Base-by-base conservation (phyloP, 768 basidiomycete species). In the Rubroboletus satanas region DNA sequence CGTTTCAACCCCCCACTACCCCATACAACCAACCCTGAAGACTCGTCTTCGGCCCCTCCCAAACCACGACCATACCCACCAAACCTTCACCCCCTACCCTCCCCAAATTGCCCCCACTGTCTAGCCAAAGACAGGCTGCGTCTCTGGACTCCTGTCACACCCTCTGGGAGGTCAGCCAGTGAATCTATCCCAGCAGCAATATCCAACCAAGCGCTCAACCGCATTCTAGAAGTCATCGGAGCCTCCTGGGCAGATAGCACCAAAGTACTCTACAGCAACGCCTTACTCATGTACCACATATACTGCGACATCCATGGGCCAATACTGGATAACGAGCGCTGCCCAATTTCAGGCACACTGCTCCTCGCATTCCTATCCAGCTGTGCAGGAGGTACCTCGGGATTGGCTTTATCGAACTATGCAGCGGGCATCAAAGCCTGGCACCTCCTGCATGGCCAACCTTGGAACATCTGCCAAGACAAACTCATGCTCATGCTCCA, bases 71-170 rank as follows among this genome's bases (percentile, higher is more conserved):
- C 21, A 2, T 51, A 51, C 2, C 32, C 7, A 23, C 17, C 31
- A 2, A 14, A 17, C 7, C 31, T 43, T 0, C 0, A 2, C 7
- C 33, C 47, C 0, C 3, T n/a, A 0, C 41, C 37, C 0, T 44
- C 28, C 0, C 14, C 2, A 0, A 2, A 32, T 4, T 3, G 18
- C 0, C 31, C 45, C 0, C 52, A 54, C 23, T 48, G 23, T 2
- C 45, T 26, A 0, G 17, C 38, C 10, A 47, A 26, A 9, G 52
- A 48, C 26, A 32, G 38, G 2, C n/a, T 54, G 0, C 2, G 1
- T 0, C 10, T 48, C 0, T 49, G 50, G 26, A 10, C 5, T 2
- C 41, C n/a, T 5, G 7, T 8, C 17, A 28, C 4, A 0, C 42
- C 4, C 8, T 43, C 23, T 0, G 1, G 0, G 8, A 42, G 12